These are phyloP conservation scores for Chaetomium olivaceum DNA, from an alignment of 2,329 filamentous ascomycete species.

Conservation along the genomic window DNA sequence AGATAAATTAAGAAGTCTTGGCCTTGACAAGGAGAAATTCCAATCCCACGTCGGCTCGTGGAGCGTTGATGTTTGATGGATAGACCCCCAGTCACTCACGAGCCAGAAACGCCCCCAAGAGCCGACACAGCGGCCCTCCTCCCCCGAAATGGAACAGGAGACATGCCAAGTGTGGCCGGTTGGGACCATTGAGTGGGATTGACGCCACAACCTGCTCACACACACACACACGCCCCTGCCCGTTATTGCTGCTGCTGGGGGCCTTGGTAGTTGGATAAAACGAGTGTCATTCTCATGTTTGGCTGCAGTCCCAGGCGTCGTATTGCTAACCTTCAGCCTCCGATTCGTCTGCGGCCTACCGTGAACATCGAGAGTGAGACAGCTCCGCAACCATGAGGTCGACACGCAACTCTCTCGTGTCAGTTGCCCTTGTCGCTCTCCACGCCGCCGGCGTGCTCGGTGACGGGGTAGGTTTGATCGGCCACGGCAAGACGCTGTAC, in stretches of 20 bases:
- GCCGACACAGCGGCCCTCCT: neutral
- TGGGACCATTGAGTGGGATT: neutral
- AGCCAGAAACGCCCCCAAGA: neutral
- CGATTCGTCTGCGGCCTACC: neutral
- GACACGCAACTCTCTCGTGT: neutral
- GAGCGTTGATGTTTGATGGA: neutral
- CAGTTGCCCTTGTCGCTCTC: neutral
- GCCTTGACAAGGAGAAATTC: neutral
- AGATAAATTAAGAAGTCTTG: neutral
- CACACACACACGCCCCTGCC: neutral
- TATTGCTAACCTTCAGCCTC: neutral
- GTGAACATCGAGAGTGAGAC: neutral
- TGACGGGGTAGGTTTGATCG: constrained; percentile 37
- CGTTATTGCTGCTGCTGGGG: neutral
- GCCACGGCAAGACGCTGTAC: constrained; percentile 41
- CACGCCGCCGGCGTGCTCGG: constrained; percentile 7
- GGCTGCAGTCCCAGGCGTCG: neutral
- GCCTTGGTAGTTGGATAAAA: neutral
- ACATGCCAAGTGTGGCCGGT: neutral
- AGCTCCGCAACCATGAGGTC: constrained; percentile 3
- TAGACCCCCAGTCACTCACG: neutral
- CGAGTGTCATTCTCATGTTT: neutral
- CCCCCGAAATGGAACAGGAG: neutral
- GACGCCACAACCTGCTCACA: neutral
- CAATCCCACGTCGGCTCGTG: neutral